Evolutionary conservation across 1,139 yeast genomes (phyloP), one percentile per base, ranked within the genome.

Genomic region (Pneumocystis sp.): DNA sequence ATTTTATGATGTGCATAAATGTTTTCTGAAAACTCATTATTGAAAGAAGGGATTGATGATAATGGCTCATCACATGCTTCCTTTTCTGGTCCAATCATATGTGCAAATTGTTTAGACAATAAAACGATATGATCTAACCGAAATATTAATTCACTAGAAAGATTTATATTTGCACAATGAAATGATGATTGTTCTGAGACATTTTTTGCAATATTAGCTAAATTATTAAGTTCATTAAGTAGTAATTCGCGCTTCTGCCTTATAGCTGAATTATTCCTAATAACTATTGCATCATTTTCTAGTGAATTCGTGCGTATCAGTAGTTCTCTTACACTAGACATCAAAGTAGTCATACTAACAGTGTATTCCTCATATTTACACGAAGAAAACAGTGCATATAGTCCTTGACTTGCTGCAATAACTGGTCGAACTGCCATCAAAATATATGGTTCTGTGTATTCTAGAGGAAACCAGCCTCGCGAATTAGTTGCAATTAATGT

Each of bases 401-500:
- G 21, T 42, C 44, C 45, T 19, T 74, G 31, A 21, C 45, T 39
- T 25, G 61, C 61, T 21, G 61, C 29, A 42, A 65, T 95, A 95
- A 70, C 86, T 83, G 67, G 85, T 78, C 84, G 60, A 85, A 83
- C 69, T 90, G 81, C 57, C 91, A 76, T 2, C 85, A 76, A 15
- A 76, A 72, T 73, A 78, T 79, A 77, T 4, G 78, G 75, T 42
- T 73, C 71, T 68, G 91, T 93, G 76, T 89, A 93, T 74, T 91
- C 91, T 80, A 91, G 86, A 1, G 98, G 98, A 21, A 93, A 89
- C 98, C 98, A 93, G 37, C 98, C 98, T 67, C 96, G 80, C 70
- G 83, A 82, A 65, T 88, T 82, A 6, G 87, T 81, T 64, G 84
- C 84, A 21, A 86, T 75, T 63, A 88, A 75, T 0, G 97, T 90